Percentiles rank a stretch among this genome's conserved stretches.
phyloP scores from a whole-genome alignment of 306 rosid genomes.

The Prunus dulcis region DNA sequence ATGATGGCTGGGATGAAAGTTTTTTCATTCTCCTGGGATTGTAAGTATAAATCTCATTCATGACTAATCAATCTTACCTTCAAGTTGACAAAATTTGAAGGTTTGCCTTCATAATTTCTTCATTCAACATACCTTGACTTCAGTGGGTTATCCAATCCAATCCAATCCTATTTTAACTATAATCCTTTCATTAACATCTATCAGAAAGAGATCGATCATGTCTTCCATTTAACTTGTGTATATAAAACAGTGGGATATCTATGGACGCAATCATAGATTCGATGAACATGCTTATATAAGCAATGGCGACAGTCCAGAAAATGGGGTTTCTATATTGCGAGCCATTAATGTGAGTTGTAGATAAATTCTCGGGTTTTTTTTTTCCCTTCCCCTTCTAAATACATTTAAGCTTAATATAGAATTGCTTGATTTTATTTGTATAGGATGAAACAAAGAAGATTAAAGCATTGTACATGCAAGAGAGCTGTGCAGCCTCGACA shows the following conservation, averaged over 20 bases:
- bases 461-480: slow-evolving; percentile 41
- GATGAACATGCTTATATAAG: slow-evolving; percentile 30
- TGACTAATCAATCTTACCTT: no score
- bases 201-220: background rate
- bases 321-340: slow-evolving; percentile 47
- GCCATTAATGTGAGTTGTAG: slow-evolving; percentile 32
- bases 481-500: slow-evolving; percentile 41
- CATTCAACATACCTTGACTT: no score
- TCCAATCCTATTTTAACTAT: no score
- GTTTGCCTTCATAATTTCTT: no score
- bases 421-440: background rate
- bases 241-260: slow-evolving; percentile 51
- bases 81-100: no score
- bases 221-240: background rate
- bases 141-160: no score
- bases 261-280: slow-evolving; percentile 20
- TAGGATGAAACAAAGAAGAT: slow-evolving; percentile 33
- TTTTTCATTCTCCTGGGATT: no score
- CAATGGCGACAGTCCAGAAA: slow-evolving; percentile 34
- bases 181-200: background rate
- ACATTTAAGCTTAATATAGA: no score
- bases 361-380: background rate
- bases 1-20: no score
- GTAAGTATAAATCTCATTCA: no score
- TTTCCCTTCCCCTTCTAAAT: background rate